Evolutionary conservation across 2,329 filamentous ascomycete genomes (phyloP).

Genomic region (Pseudocercospora crystallina): DNA sequence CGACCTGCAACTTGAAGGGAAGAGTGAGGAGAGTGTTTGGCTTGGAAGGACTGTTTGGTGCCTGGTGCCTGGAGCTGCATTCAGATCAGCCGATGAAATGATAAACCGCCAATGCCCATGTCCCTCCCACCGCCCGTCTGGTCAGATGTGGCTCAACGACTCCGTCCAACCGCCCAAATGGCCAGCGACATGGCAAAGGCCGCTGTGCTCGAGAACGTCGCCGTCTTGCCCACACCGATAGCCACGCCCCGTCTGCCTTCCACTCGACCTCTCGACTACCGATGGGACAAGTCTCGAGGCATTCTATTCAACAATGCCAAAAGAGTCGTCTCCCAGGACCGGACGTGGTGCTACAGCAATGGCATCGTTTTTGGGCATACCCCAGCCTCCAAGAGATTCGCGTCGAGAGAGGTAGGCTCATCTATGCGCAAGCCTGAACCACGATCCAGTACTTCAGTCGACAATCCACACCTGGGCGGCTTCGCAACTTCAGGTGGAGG

Average conservation of each 20-base stretch:
- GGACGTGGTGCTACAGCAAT: neutral
- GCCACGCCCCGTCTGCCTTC: slow-evolving; percentile 23
- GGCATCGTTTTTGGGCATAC: neutral
- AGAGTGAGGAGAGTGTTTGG: too few species aligned
- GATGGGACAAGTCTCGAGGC: slow-evolving; percentile 32
- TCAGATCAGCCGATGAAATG: slow-evolving; percentile 1
- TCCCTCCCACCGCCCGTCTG: slow-evolving; percentile 12
- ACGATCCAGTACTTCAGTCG: neutral
- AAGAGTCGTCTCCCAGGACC: slow-evolving; percentile 2
- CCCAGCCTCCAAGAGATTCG: slow-evolving; percentile 6
- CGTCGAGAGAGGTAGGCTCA: neutral
- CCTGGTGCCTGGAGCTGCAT: too few species aligned
- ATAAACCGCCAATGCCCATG: neutral
- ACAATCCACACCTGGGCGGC: slow-evolving; percentile 3
- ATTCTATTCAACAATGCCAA: slow-evolving; percentile 23
- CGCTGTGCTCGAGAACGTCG: slow-evolving; percentile 9
- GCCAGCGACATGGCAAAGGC: slow-evolving; percentile 8
- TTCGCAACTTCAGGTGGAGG: neutral
- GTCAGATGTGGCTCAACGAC: slow-evolving; percentile 16
- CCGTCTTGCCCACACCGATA: neutral
- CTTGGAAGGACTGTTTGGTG: too few species aligned
- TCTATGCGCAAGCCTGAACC: neutral
- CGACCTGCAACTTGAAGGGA: too few species aligned
- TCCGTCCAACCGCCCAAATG: slow-evolving; percentile 9
- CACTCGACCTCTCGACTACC: slow-evolving; percentile 27